Conservation (phyloP, 1,139 yeast species). For the Wickerhamomyces sp. region DNA sequence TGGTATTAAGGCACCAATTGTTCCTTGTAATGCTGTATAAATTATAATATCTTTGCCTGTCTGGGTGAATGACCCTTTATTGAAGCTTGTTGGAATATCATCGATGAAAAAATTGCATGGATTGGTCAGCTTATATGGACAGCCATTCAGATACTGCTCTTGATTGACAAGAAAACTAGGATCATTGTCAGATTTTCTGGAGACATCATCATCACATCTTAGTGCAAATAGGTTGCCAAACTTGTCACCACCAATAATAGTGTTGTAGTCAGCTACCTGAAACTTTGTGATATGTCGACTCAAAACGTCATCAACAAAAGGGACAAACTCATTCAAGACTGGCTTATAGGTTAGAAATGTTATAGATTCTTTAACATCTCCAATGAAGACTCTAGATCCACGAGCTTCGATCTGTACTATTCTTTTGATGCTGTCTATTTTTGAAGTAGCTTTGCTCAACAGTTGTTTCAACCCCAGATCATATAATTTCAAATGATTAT, state of each 20-base stretch:
- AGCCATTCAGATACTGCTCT: constrained; percentile 42
- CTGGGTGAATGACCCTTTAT: constrained; percentile 45
- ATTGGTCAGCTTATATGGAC: constrained; percentile 48
- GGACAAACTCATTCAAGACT: constrained; percentile 47
- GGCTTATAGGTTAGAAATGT: constrained; percentile 52
- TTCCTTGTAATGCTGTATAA: constrained; percentile 78
- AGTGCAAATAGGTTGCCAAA: constrained; percentile 77
- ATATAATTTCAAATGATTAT: constrained; percentile 52
- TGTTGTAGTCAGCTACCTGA: constrained; percentile 62
- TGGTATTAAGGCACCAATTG: constrained; percentile 72
- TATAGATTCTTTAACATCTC: constrained; percentile 65
- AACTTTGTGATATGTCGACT: constrained; percentile 64
- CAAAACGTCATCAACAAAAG: constrained; percentile 67
- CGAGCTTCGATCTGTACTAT: constrained; percentile 50
- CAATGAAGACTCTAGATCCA: constrained; percentile 60
- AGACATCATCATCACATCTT: constrained; percentile 45
- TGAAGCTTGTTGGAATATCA: constrained; percentile 67
- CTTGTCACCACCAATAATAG: constrained; percentile 83
- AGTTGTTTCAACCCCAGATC: constrained; percentile 80
- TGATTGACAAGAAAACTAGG: constrained; percentile 30
- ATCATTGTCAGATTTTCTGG: constrained; percentile 21
- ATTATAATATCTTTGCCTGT: constrained; percentile 61
- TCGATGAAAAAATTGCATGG: constrained; percentile 61
- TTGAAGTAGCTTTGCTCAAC: constrained; percentile 55
- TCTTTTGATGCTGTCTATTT: constrained; percentile 34